Base-by-base conservation (phyloP, 2,329 filamentous ascomycete species). In the Colletotrichum tamarilloi region DNA sequence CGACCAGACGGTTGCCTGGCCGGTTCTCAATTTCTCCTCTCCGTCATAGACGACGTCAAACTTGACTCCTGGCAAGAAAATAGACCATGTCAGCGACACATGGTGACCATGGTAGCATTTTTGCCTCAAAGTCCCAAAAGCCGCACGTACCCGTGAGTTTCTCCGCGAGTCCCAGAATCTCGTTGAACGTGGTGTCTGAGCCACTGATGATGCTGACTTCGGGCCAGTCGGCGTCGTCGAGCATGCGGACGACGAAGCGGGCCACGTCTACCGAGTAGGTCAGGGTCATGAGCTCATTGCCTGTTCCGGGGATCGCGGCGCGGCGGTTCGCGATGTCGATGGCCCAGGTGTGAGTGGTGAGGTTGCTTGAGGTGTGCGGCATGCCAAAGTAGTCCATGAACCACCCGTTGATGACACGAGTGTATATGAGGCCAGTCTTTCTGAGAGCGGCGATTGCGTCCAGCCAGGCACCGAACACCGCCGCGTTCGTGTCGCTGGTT, bases 251-350 rank as follows among this genome's bases (percentile, higher is more conserved):
- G 11, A 87, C 80, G 67, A 86, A 88, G 32, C 77, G 81, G 2
- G 83, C 87, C 42, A 90, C 78, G 76, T 90, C 87, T 3, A 79
- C 78, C 1, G 83, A 86, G 74, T 88, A 85, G 0, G 87, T 89
- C 77, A 88, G 84, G 6, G 81, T 78, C n/a, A 87, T 80, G 4
- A 77, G 76, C 14, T 79, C 81, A 22, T 85, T 80, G 0, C 88
- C 88, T 26, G 83, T 79, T 0, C 86, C 87, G 0, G 88, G 87
- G 26, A 89, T 84, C 8, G 83, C 86, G 1, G 88, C 88, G 4
- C 78, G 78, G 11, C 84, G 82, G 68, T 81, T 81, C 4, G 75
- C 65, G 11, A 88, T 81, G 76, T 89, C 85, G 24, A 89, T 73
- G 4, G 83, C 81, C n/a, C 85, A 82, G 1, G 81, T 78, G 62